phyloP scores from a whole-genome alignment of 2,329 filamentous ascomycete genomes.

The Periconia sp. region DNA sequence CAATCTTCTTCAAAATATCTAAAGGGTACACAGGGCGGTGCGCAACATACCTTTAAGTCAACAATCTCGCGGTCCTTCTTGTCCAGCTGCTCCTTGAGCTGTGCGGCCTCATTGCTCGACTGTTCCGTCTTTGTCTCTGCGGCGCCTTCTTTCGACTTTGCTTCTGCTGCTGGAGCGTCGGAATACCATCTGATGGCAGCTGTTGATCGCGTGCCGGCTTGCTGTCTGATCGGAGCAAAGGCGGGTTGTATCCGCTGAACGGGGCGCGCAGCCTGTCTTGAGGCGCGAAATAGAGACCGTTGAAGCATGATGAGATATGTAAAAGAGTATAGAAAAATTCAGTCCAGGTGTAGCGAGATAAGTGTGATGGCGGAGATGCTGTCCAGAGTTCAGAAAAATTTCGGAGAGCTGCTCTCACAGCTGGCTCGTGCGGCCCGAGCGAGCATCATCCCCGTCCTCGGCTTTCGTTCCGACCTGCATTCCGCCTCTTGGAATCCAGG shows the following conservation, averaged over 20 bases:
- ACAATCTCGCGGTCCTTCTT: constrained; percentile 73
- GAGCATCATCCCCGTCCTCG: constrained; percentile 26
- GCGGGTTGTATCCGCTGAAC: constrained; percentile 42
- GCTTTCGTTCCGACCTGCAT: constrained; percentile 22
- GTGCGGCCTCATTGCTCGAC: constrained; percentile 30
- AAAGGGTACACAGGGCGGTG: not conserved
- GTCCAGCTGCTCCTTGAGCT: constrained; percentile 70
- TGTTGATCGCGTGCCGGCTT: constrained; percentile 38
- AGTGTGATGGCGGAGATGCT: constrained; percentile 13
- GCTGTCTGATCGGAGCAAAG: constrained; percentile 44
- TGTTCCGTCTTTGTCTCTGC: constrained; percentile 56
- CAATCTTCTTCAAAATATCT: not conserved
- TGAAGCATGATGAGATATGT: constrained; percentile 53
- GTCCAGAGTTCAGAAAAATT: constrained; percentile 15
- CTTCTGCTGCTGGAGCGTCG: constrained; percentile 47
- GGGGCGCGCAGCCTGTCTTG: constrained; percentile 49
- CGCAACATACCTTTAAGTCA: constrained; percentile 78
- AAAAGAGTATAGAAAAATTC: too few species aligned
- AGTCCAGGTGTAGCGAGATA: constrained; percentile 2
- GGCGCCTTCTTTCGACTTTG: constrained; percentile 44
- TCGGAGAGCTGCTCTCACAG: constrained; percentile 8
- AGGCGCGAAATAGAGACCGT: constrained; percentile 57
- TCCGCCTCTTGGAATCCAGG: not conserved
- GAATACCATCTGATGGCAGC: constrained; percentile 53
- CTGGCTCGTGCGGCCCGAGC: constrained; percentile 24